A percentile compares a stretch with the other conserved stretches of the same genome.
Conservation (phyloP, 2,329 filamentous ascomycete species). For the Hysterium pulicare region DNA sequence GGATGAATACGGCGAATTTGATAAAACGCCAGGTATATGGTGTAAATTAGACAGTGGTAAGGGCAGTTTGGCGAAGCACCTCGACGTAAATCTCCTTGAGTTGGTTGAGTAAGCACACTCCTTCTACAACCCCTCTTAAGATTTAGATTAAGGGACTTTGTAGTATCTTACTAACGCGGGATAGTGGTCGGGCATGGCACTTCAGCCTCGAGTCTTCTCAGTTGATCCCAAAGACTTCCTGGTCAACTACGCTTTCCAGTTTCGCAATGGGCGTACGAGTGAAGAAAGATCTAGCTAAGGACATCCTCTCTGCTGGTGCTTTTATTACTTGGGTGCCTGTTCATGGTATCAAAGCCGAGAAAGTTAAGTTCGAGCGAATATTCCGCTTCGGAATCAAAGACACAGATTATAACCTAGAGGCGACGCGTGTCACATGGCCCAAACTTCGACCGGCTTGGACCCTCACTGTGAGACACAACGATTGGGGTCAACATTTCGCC, state of each 20-base stretch:
- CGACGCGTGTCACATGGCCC: neutral
- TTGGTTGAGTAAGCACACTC: neutral
- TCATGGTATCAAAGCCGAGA: too few relatives aligned
- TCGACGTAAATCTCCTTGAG: neutral
- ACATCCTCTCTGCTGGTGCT: too few relatives aligned
- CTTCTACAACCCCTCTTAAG: neutral
- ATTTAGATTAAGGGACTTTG: too few relatives aligned
- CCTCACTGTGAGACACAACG: neutral
- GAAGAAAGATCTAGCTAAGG: too few relatives aligned
- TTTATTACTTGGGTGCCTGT: too few relatives aligned
- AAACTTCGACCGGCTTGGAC: neutral
- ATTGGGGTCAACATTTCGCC: neutral
- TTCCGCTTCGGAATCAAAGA: neutral
- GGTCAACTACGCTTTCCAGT: neutral
- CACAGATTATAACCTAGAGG: neutral
- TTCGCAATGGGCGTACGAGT: too few relatives aligned
- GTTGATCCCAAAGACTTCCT: neutral
- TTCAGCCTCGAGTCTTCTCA: neutral
- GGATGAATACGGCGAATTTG: neutral
- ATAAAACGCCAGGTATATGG: neutral
- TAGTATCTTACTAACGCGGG: too few relatives aligned
- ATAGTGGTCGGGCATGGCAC: conserved; percentile 1
- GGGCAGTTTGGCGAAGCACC: neutral
- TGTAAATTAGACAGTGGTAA: neutral
- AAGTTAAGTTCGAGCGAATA: neutral